Conservation (phyloP, 2,329 filamentous ascomycete genomes). For the Neocucurbitaria cava region DNA sequence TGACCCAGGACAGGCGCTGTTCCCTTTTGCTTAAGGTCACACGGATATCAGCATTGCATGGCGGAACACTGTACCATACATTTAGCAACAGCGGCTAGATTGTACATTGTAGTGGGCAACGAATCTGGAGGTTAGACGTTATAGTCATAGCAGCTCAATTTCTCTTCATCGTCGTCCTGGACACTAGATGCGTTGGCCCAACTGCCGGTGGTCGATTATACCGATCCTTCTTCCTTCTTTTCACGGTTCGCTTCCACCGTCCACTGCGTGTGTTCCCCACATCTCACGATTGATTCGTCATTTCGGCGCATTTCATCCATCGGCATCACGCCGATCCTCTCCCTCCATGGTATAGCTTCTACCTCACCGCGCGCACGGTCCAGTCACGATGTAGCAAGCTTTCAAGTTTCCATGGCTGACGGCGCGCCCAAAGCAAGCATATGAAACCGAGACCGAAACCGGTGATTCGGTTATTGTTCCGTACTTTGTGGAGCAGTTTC, state of each 20-base stretch:
- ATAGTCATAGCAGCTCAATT: neutral
- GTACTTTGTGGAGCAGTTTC: neutral
- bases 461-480: neutral
- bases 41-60: conserved; percentile 12
- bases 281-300: conserved; percentile 12
- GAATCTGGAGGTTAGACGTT: conserved; percentile 14
- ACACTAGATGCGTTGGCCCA: neutral
- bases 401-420: conserved; percentile 1
- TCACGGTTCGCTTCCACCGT: neutral
- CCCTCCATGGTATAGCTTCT: conserved; percentile 12
- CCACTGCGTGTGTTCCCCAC: conserved; percentile 11
- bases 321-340: conserved; percentile 16
- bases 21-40: conserved; percentile 16
- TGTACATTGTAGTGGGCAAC: conserved; percentile 12
- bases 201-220: neutral
- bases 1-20: neutral
- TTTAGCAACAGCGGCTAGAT: conserved; percentile 17
- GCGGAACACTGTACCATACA: conserved; percentile 20
- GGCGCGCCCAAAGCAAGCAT: conserved; percentile 1
- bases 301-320: conserved; percentile 1
- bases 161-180: neutral
- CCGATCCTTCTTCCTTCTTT: conserved; percentile 1
- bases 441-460: neutral
- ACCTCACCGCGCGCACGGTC: conserved; percentile 6
- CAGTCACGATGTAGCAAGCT: conserved; percentile 1